Evolutionary conservation across 306 rosid species (phyloP).

Genomic region (Quercus suber): DNA sequence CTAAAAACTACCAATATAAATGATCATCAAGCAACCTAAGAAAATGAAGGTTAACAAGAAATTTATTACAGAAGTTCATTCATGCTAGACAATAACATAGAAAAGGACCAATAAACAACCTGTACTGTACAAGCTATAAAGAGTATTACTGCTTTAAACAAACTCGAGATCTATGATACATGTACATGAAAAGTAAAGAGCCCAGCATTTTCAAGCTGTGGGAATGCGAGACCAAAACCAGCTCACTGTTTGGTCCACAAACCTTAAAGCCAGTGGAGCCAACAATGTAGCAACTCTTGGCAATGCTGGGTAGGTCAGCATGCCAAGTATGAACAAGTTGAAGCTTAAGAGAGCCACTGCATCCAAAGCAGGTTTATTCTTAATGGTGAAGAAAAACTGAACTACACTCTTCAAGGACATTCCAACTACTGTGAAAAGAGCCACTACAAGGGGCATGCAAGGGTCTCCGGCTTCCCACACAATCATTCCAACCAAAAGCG

Average conservation of each 20-base stretch:
- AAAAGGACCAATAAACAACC: neutral
- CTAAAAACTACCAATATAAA: no score
- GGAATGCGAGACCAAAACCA: slow-evolving; percentile 26
- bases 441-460: slow-evolving; percentile 79
- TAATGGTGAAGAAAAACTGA: slow-evolving; percentile 57
- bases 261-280: slow-evolving; percentile 33
- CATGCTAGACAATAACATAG: no score
- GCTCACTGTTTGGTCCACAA: slow-evolving; percentile 18
- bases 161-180: slow-evolving; percentile 14
- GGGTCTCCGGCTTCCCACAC: slow-evolving; percentile 74
- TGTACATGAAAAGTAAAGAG: neutral
- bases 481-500: slow-evolving; percentile 61
- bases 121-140: neutral
- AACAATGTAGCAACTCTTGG: slow-evolving; percentile 45
- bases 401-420: slow-evolving; percentile 79
- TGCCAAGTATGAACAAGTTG: slow-evolving; percentile 88
- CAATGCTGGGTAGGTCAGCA: slow-evolving; percentile 66
- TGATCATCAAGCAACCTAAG: no score
- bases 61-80: no score
- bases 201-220: slow-evolving; percentile 21
- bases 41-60: no score
- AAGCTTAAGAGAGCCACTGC: slow-evolving; percentile 76
- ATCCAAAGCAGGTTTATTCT: slow-evolving; percentile 68
- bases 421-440: slow-evolving; percentile 71
- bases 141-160: neutral